Evolutionary conservation across 805 yeast genomes (phyloP).

Genomic region (Lachancea sp.): DNA sequence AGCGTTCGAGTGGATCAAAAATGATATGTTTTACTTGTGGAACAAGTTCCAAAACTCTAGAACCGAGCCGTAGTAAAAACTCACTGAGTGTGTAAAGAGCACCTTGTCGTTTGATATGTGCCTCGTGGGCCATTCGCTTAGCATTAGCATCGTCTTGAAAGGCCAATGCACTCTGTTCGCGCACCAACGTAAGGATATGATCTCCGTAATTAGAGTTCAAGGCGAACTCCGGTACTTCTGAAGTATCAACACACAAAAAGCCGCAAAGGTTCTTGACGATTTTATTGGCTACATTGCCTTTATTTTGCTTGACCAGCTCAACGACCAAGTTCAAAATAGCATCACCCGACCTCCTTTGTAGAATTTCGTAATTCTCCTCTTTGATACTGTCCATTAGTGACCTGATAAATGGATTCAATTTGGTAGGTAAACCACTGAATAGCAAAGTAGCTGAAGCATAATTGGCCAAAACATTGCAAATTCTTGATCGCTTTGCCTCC

Average conservation of each 20-base stretch:
- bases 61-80: constrained; percentile 48
- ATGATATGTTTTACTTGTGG: constrained; percentile 62
- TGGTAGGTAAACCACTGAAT: constrained; percentile 64
- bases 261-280: constrained; percentile 87
- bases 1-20: constrained; percentile 53
- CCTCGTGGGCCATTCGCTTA: constrained; percentile 62
- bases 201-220: constrained; percentile 51
- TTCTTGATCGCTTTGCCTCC: constrained; percentile 43
- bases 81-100: constrained; percentile 64
- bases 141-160: constrained; percentile 54
- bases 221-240: constrained; percentile 88
- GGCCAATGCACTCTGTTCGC: constrained; percentile 65
- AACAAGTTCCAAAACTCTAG: constrained; percentile 47
- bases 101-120: constrained; percentile 79
- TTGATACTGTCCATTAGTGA: constrained; percentile 90
- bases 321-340: constrained; percentile 60
- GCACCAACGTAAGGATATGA: constrained; percentile 63
- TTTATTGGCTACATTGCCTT: constrained; percentile 76
- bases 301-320: constrained; percentile 50
- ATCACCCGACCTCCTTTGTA: constrained; percentile 67
- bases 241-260: constrained; percentile 88
- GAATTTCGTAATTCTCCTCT: constrained; percentile 53
- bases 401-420: constrained; percentile 81
- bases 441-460: constrained; percentile 71
- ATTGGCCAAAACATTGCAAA: constrained; percentile 59